These are phyloP conservation scores for Fraxinus quadrangulata DNA, from an alignment of 257 asterid species.

Conservation along the genomic window DNA sequence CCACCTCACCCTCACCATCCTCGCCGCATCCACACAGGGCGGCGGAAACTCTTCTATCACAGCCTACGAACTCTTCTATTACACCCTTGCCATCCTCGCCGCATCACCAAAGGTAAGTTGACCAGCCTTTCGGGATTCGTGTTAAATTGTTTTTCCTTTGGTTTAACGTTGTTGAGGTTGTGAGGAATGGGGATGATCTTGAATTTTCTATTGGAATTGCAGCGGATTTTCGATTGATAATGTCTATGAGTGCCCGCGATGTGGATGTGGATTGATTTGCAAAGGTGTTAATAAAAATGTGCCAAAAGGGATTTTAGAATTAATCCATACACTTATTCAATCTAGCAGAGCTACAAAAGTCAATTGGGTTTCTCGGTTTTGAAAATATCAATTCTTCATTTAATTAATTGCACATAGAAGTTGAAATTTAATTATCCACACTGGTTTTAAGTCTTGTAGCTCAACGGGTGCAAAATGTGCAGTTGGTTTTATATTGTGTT, in stretches of 20 bases:
- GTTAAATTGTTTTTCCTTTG: constrained; percentile 69
- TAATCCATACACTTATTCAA: constrained; percentile 33
- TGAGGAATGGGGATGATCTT: constrained; percentile 48
- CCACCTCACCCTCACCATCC: neutral
- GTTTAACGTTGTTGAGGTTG: constrained; percentile 73
- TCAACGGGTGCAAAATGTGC: constrained; percentile 8
- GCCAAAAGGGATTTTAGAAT: constrained; percentile 19
- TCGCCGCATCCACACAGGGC: constrained; percentile 24
- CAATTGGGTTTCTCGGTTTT: neutral
- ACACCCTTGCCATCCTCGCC: too few relatives aligned
- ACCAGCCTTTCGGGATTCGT: constrained; percentile 57
- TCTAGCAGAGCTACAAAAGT: constrained; percentile 25
- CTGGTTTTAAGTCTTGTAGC: neutral
- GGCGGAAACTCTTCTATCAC: constrained; percentile 36
- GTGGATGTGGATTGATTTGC: constrained; percentile 86
- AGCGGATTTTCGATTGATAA: constrained; percentile 59
- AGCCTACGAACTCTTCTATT: constrained; percentile 58
- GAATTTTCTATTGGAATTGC: constrained; percentile 79
- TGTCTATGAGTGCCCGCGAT: constrained; percentile 60
- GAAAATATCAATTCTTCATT: neutral
- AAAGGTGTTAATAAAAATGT: constrained; percentile 16
- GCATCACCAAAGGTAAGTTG: constrained; percentile 46
- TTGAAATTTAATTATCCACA: too few relatives aligned
- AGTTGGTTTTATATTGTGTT: neutral
- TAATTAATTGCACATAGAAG: too few relatives aligned